Percentiles rank a stretch among this genome's conserved stretches.
Evolutionary conservation across 2,329 filamentous ascomycete species (phyloP).

Genomic region (Endoconidiophora laricicola): DNA sequence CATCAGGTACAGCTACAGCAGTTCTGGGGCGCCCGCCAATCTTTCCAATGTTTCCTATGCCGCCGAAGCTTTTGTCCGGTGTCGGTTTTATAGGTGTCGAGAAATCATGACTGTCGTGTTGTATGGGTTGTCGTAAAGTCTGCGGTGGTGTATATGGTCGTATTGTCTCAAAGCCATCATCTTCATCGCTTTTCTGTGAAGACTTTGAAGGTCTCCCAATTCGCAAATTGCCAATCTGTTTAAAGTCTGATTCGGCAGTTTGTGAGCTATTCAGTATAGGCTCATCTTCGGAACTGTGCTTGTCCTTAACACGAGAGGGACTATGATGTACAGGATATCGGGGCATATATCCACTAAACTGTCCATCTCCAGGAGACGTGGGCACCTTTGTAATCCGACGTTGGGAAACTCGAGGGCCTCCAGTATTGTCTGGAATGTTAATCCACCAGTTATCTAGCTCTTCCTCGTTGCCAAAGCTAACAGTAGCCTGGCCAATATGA

Average conservation of each 20-base stretch:
- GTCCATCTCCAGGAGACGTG: no score
- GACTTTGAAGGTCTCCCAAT: background rate
- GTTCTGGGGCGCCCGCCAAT: background rate
- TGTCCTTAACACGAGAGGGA: no score
- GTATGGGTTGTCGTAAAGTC: background rate
- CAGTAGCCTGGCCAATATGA: background rate
- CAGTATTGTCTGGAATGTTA: slow-evolving; percentile 2
- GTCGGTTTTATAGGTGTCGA: background rate
- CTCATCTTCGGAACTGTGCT: no score
- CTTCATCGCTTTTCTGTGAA: background rate
- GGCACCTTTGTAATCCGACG: no score
- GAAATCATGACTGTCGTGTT: background rate
- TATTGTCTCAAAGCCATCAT: slow-evolving; percentile 8
- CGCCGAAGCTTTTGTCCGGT: background rate
- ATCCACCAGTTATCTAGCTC: slow-evolving; percentile 8
- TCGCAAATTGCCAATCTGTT: background rate
- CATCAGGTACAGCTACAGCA: background rate
- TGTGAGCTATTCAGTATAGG: no score
- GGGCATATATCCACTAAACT: no score
- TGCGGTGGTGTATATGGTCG: background rate
- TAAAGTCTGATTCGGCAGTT: no score
- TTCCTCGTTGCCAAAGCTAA: background rate
- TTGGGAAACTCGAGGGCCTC: background rate
- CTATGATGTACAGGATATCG: no score
- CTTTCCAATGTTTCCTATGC: slow-evolving; percentile 1